A percentile compares a stretch with the other conserved stretches of the same genome.
Conservation (phyloP, 768 basidiomycete genomes). For the Termitomyces sp. region DNA sequence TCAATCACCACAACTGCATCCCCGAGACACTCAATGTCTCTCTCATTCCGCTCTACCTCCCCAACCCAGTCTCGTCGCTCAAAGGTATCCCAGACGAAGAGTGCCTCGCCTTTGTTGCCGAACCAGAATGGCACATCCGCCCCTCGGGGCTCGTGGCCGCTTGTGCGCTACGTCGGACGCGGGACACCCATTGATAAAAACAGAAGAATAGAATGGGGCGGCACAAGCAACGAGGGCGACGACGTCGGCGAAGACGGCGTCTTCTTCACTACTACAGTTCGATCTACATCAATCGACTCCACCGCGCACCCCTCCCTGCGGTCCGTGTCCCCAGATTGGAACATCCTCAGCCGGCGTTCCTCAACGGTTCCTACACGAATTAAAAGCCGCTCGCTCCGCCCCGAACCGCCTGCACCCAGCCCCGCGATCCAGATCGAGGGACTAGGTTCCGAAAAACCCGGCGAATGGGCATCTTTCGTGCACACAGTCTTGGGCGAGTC, state of each 20-base stretch:
- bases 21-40: slow-evolving; percentile 28
- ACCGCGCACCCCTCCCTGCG: slow-evolving; percentile 21
- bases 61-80: slow-evolving; percentile 19
- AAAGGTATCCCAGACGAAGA: slow-evolving; percentile 14
- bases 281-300: slow-evolving; percentile 38
- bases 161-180: slow-evolving; percentile 38
- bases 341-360: slow-evolving; percentile 26
- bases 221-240: slow-evolving; percentile 26
- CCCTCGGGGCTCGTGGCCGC: slow-evolving; percentile 39
- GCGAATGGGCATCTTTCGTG: slow-evolving; percentile 39
- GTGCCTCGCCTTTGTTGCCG: slow-evolving; percentile 23
- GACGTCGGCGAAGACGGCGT: slow-evolving; percentile 41
- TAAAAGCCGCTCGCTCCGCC: slow-evolving; percentile 2
- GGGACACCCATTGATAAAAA: slow-evolving; percentile 44
- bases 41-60: slow-evolving; percentile 31
- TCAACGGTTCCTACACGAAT: slow-evolving; percentile 21
- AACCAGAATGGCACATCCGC: slow-evolving; percentile 22
- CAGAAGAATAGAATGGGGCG: slow-evolving; percentile 42
- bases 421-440: slow-evolving; percentile 26
- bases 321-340: slow-evolving; percentile 38
- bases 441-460: slow-evolving; percentile 25
- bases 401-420: slow-evolving; percentile 14
- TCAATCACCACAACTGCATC: slow-evolving; percentile 26
- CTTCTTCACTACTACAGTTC: slow-evolving; percentile 30
- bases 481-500: slow-evolving; percentile 29